Conservation (phyloP, 352 stramenopile species). For the Pythium pyrilobum region DNA sequence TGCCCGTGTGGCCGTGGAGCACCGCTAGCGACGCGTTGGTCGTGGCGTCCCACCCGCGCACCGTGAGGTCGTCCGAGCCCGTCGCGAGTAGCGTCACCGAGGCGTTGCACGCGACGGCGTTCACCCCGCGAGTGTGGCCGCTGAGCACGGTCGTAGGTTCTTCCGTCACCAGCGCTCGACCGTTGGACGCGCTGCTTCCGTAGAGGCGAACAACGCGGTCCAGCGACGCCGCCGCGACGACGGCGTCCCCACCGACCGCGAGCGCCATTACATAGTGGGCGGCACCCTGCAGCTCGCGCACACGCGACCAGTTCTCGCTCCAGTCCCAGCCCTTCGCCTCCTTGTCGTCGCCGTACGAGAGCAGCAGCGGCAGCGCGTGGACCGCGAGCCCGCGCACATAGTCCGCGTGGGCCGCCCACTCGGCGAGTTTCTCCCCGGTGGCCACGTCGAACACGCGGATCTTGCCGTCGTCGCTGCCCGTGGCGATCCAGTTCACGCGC, state of each 20-base stretch:
- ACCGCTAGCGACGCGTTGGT: conserved; percentile 87
- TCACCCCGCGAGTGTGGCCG: conserved; percentile 89
- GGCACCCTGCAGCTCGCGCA: conserved; percentile 46
- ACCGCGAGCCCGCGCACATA: conserved; percentile 90
- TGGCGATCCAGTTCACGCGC: conserved; percentile 88
- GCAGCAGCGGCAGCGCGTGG: conserved; percentile 87
- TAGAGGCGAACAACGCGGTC: conserved; percentile 90
- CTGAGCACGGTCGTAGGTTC: conserved; percentile 16
- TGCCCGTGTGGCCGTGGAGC: conserved; percentile 91
- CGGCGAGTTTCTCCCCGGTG: conserved; percentile 83
- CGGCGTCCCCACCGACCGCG: conserved; percentile 91
- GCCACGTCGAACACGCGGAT: conserved; percentile 94
- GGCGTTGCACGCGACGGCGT: conserved; percentile 90
- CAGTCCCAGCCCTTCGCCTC: conserved; percentile 94
- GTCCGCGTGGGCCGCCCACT: conserved; percentile 93
- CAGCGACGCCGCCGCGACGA: conserved; percentile 87
- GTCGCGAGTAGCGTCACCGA: conserved; percentile 87
- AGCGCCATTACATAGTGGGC: conserved; percentile 95
- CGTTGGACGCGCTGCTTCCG: too few species aligned
- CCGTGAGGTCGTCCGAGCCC: conserved; percentile 84
- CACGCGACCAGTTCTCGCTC: conserved; percentile 22
- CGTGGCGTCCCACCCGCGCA: conserved; percentile 95
- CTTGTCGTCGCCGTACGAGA: conserved; percentile 91
- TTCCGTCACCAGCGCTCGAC: background rate
- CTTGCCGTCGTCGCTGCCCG: conserved; percentile 84